phyloP scores from a whole-genome alignment of 257 asterid species.

The Nicotiana paniculata region DNA sequence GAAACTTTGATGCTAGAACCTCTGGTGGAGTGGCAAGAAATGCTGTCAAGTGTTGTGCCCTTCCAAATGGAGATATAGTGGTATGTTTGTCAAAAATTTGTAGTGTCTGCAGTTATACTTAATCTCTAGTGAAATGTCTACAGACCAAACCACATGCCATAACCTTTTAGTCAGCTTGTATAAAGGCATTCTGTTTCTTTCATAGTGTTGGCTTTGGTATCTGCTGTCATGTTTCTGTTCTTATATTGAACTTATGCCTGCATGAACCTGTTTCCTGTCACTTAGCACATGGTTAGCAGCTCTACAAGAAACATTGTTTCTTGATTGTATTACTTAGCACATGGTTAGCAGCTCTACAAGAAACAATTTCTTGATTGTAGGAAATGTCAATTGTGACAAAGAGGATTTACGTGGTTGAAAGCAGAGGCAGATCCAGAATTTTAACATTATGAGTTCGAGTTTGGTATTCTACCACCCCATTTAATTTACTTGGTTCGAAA shows the following conservation, averaged over 20 bases:
- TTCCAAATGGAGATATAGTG: constrained; percentile 94
- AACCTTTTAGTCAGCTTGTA: background rate
- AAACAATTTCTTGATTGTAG: background rate
- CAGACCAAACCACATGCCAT: background rate
- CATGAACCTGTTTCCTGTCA: background rate
- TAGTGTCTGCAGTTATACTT: background rate
- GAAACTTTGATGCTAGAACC: constrained; percentile 63
- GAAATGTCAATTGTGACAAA: background rate
- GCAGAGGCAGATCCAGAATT: too few relatives aligned
- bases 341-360: background rate
- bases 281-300: background rate
- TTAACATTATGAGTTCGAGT: too few relatives aligned
- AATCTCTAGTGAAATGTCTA: background rate
- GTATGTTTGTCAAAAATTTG: constrained; percentile 48
- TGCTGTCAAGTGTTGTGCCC: constrained; percentile 73
- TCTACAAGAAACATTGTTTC: background rate
- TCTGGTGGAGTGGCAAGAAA: constrained; percentile 97
- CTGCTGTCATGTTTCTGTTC: constrained; percentile 1
- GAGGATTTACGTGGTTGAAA: background rate
- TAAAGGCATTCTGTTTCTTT: background rate
- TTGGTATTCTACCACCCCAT: too few relatives aligned
- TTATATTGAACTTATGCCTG: background rate
- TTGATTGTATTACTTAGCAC: background rate
- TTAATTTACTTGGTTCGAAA: too few relatives aligned
- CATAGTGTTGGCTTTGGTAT: background rate